Percentiles rank a stretch among this genome's conserved stretches.
These are phyloP conservation scores for Diospyros kaki DNA, from an alignment of 148 eudicot species.

Conservation along the genomic window DNA sequence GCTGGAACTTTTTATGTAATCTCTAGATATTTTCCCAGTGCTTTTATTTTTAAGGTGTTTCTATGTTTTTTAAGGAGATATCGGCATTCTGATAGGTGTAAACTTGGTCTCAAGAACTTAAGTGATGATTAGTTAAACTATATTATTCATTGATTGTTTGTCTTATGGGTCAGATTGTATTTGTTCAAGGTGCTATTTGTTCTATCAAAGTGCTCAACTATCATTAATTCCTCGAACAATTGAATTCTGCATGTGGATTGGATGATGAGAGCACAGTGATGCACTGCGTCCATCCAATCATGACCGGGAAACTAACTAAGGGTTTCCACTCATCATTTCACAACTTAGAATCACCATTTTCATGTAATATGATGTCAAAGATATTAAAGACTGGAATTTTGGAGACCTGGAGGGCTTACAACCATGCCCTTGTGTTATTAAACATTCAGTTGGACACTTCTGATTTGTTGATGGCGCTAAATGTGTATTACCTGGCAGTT, in stretches of 20 bases:
- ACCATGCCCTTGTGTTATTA: neutral
- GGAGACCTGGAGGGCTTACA: neutral
- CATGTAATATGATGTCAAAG: neutral
- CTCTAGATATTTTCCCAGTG: neutral
- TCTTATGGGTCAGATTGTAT: no score
- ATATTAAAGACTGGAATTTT: neutral
- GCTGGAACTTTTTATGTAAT: conserved; percentile 1
- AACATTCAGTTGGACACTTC: neutral
- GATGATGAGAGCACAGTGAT: no score
- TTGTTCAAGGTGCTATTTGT: no score
- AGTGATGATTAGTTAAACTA: neutral
- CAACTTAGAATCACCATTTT: no score
- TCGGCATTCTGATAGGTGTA: neutral
- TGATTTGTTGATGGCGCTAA: neutral
- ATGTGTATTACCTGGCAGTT: neutral
- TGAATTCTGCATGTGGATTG: no score
- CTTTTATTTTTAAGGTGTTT: neutral
- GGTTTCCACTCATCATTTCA: no score
- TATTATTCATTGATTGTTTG: no score
- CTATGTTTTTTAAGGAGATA: neutral
- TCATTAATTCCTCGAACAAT: no score
- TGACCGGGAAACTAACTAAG: no score
- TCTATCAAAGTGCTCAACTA: no score
- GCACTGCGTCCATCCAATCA: no score
- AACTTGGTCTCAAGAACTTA: no score